Evolutionary conservation across 2,329 filamentous ascomycete species (phyloP), one percentile per base, ranked within the genome.

Genomic region (Phialophora tarda): DNA sequence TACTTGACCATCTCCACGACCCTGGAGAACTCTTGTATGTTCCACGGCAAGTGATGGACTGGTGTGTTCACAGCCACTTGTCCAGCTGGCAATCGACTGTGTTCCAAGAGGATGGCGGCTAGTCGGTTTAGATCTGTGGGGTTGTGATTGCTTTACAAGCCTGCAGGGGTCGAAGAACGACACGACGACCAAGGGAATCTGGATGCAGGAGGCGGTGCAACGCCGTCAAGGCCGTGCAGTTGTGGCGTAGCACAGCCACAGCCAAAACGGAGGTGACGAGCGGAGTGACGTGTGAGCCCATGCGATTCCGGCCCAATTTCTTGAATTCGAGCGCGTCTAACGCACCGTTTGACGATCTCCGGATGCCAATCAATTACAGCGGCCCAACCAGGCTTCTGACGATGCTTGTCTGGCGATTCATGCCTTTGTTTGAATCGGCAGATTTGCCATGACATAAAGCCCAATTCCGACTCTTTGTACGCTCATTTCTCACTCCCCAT

Each of bases 1-100:
- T 82, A 81, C 78, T 79, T 79, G 78, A 82, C 85, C 88, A 90
- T 90, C 81, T 88, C 87, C 69, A 66, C 61, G 56, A 57, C 48
- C 59, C 50, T 53, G 44, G 59, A 58, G 55, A 62, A 57, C 26
- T 48, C 51, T 59, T 12, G 41, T 48, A 41, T 32, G 21, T 65
- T 55, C 50, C 50, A 55, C 53, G 32, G 26, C 41, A 23, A 50
- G 24, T n/a, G 23, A 44, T 3, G 53, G 62, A 57, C 26, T 47
- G 64, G 30, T 50, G 56, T 21, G 47, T 58, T 55, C 59, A 63
- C 67, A 47, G 67, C 62, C 64, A 23, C 63, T 51, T 28, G 59
- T 65, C 62, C 59, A 54, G 44, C 28, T 44, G 61, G 65, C 34
- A 34, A 59, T 54, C 23, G 34, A 23, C 54, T 47, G 58, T 23